Evolutionary conservation across 169 alveolate genomes (phyloP), one percentile per base, ranked within the genome.

Genomic region (Babesia caballi): DNA sequence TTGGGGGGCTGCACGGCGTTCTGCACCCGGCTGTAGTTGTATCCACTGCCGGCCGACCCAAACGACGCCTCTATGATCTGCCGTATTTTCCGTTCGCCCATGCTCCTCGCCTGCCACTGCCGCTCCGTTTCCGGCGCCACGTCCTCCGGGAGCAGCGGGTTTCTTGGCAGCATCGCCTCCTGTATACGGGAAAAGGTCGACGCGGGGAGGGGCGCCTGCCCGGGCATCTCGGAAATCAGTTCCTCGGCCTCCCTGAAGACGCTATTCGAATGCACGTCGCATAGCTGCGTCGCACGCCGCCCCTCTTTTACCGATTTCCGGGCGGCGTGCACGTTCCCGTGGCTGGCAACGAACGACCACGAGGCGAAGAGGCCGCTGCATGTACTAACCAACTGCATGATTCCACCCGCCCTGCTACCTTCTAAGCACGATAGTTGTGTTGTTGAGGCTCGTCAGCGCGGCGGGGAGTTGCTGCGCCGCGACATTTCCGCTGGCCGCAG

Each of bases 401-500:
- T 63, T 19, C 32, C 42, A 21, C 4, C 47, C 0, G 15, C 46
- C 21, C 25, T 4, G 2, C 23, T 63, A 19, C 38, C 60, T 63
- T 25, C 28, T 30, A 0, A 75, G 51, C 6, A 75, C 72, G 21
- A 75, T 58, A 27, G 65, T 40, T 17, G 53, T 66, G 19, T 33
- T 47, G 0, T 28, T 32, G 23, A 75, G 23, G 54, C 35, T 75
- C 19, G 47, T 44, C 61, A 75, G 51, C 21, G 66, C 61, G 21
- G n/a, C n/a, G 4, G 76, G 68, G 12, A 75, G 66, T 9, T 50
- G 46, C 25, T 44, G 14, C 21, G 72, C 61, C 0, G 41, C 12
- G 23, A 67, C 33, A 53, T 51, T 44, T 65, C 85, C 85, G 44
- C 77, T 42, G 4, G 83, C 68, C 11, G 72, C 46, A 7, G 78